Evolutionary conservation across 176 grass and related monocot genomes (phyloP), one percentile per base, ranked within the genome.

Genomic region (Chloris gayana): DNA sequence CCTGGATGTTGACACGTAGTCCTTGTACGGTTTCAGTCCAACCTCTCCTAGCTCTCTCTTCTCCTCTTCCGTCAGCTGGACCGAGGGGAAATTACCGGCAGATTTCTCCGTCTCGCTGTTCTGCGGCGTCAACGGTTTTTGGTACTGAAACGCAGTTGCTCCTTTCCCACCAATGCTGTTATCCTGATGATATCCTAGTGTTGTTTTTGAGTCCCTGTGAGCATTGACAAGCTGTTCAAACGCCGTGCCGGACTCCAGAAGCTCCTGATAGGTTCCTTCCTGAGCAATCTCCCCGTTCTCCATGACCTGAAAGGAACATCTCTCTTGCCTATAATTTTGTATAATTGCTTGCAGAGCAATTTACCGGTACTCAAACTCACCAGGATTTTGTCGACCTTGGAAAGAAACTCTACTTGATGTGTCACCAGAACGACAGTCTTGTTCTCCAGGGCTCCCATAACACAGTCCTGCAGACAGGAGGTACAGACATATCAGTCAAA

Each of bases 341-440:
- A 6, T 19, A 46, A 41, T 29, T 73, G 3, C 56, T 67, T 63
- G 61, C n/a, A 56, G 32, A 65, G 34, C 17, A 57, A 21, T 45
- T 5, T 50, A 49, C 22, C 13, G 57, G 67, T 70, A 62, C 18
- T 4, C 50, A 80, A 47, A 80, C 76, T 84, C 67, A 93, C 95
- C 88, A 98, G 64, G 45, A 98, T 92, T 14, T 69, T 79, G 83
- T 98, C 92, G 70, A 91, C 95, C 75, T 92, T 87, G 62, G 88
- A 86, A 46, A 95, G 84, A 77, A 98, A 98, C 27, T 98, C 92
- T 15, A 98, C 95, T 76, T 98, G 95, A 62, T 98, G 95, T 34
- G 92, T 95, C 7, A 98, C 90, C 74, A 95, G 91, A 78, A 98
- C 67, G 26, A 95, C 92, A 3, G 90, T 98, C 81, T 98, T 98